Evolutionary conservation across 352 stramenopile genomes (phyloP).

Genomic region (Phytophthora meadii): DNA sequence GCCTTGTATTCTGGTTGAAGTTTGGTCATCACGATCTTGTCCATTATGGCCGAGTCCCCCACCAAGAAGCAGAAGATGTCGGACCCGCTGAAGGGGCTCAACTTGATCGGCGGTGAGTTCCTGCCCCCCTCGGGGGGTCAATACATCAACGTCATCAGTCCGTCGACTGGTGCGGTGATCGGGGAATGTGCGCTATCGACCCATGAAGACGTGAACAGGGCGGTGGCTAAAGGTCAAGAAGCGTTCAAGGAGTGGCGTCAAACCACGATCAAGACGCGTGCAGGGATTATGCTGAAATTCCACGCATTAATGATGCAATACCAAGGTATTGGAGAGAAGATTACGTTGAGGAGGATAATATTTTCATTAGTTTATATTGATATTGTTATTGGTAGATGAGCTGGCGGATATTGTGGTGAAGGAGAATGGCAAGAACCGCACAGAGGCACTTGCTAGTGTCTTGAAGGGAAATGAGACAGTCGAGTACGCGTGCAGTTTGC

Average conservation of each 20-base stretch:
- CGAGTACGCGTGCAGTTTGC: slow-evolving; percentile 95
- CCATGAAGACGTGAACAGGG: slow-evolving; percentile 83
- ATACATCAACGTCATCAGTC: slow-evolving; percentile 74
- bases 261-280: slow-evolving; percentile 95
- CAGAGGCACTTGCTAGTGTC: slow-evolving; percentile 96
- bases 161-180: slow-evolving; percentile 72
- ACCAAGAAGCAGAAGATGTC: slow-evolving; percentile 33
- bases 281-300: slow-evolving; percentile 97
- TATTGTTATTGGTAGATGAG: slow-evolving; percentile 56
- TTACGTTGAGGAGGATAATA: not conserved
- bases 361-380: not conserved
- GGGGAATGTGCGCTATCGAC: slow-evolving; percentile 85
- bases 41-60: slow-evolving; percentile 9
- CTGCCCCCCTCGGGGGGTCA: slow-evolving; percentile 44
- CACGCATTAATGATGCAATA: slow-evolving; percentile 93
- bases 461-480: slow-evolving; percentile 98
- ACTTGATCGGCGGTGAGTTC: slow-evolving; percentile 76
- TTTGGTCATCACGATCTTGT: not conserved
- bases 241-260: slow-evolving; percentile 92
- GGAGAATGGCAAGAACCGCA: slow-evolving; percentile 98
- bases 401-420: slow-evolving; percentile 94
- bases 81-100: slow-evolving; percentile 44
- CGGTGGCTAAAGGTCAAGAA: slow-evolving; percentile 75
- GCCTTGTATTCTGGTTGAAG: not conserved
- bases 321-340: slow-evolving; percentile 44